These are phyloP conservation scores for Sporothrix phasma DNA, from an alignment of 2,329 filamentous ascomycete species.

Conservation along the genomic window DNA sequence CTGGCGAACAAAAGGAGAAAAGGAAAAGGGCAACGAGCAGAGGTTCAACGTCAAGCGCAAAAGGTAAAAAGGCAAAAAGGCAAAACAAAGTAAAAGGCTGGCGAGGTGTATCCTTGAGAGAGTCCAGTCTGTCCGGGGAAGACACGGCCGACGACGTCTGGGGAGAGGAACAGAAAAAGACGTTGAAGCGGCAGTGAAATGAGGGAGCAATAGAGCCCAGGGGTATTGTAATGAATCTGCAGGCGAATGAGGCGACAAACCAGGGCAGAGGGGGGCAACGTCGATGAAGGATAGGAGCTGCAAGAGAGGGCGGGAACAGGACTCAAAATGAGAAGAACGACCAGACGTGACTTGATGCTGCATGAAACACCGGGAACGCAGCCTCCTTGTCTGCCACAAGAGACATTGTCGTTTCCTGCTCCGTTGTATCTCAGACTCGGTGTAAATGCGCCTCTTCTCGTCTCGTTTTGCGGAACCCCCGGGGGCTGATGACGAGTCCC, in stretches of 20 bases:
- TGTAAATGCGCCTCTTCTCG: background rate
- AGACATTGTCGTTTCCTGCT: background rate
- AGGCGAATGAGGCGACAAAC: background rate
- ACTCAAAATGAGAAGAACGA: background rate
- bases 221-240: background rate
- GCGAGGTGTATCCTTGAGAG: no score
- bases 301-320: background rate
- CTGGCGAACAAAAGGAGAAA: background rate
- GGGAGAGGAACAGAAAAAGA: background rate
- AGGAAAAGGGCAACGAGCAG: background rate
- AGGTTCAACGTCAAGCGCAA: background rate
- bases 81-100: background rate
- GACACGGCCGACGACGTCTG: background rate
- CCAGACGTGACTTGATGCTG: background rate
- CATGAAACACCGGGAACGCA: background rate
- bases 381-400: background rate
- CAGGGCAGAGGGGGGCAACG: background rate
- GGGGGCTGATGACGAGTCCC: slow-evolving; percentile 3
- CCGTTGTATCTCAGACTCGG: background rate
- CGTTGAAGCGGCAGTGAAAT: background rate
- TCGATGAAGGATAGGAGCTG: background rate
- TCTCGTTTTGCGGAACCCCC: background rate
- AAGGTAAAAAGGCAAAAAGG: background rate
- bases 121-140: background rate
- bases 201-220: background rate